Percentiles rank a stretch among this genome's conserved stretches.
Conservation (phyloP, 441 rosid species). For the Breynia disticha region DNA sequence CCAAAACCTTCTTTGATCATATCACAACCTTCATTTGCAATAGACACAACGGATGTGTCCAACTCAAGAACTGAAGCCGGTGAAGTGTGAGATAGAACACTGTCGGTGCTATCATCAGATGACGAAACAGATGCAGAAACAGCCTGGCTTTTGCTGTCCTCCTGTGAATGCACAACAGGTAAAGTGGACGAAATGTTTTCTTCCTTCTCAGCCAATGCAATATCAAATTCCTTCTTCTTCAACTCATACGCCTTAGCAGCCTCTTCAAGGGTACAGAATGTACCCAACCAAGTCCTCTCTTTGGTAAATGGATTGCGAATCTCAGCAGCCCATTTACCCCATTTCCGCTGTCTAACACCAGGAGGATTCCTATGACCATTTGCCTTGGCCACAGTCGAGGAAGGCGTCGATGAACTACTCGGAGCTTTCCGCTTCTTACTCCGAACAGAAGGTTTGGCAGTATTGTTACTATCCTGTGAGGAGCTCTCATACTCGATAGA, state of each 20-base stretch:
- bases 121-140: slow-evolving; percentile 19
- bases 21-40: slow-evolving; percentile 17
- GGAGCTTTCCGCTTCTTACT: slow-evolving; percentile 23
- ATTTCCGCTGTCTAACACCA: slow-evolving; percentile 87
- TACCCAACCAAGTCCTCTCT: slow-evolving; percentile 78
- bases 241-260: slow-evolving; percentile 73
- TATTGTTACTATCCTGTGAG: slow-evolving; percentile 39
- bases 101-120: slow-evolving; percentile 30
- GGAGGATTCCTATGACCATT: slow-evolving; percentile 29
- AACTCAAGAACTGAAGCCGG: slow-evolving; percentile 34
- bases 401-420: slow-evolving; percentile 10
- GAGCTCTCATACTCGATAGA: slow-evolving; percentile 37
- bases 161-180: slow-evolving; percentile 12
- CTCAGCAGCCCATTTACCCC: slow-evolving; percentile 99
- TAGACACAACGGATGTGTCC: slow-evolving; percentile 37
- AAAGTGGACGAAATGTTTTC: slow-evolving; percentile 14
- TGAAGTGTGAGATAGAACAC: slow-evolving; percentile 38
- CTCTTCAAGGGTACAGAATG: slow-evolving; percentile 70
- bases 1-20: slow-evolving; percentile 18
- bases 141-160: background rate
- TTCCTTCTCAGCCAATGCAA: slow-evolving; percentile 33
- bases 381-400: background rate
- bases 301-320: slow-evolving; percentile 71
- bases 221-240: slow-evolving; percentile 60
- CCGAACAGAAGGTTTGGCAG: slow-evolving; percentile 20